Evolutionary conservation across 139 green algal species (phyloP).

Genomic region (Ostreobium quekettii): DNA sequence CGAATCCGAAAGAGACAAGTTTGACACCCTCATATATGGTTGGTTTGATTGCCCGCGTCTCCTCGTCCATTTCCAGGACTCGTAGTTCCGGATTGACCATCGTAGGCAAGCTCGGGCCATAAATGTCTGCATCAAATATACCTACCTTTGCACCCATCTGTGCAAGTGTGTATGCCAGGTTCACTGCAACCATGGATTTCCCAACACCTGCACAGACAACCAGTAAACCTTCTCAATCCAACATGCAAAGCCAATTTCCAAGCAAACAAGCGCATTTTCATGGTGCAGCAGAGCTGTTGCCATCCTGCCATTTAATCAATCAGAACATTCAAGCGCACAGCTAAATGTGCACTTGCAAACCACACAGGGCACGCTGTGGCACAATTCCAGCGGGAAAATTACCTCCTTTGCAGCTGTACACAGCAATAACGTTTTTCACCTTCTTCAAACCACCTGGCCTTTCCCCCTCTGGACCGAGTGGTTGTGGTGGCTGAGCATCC

Average conservation of each 20-base stretch:
- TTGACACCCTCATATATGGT: constrained; percentile 89
- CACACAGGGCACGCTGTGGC: not conserved
- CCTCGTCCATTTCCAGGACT: constrained; percentile 73
- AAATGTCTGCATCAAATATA: constrained; percentile 98
- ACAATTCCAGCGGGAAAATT: not conserved
- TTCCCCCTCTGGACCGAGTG: constrained; percentile 39
- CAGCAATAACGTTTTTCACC: constrained; percentile 89
- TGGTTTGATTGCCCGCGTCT: constrained; percentile 71
- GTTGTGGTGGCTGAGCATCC: constrained; percentile 59
- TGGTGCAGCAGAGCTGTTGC: not conserved
- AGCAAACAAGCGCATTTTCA: constrained; percentile 3
- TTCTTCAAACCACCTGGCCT: constrained; percentile 62
- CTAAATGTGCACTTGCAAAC: not conserved
- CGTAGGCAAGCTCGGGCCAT: constrained; percentile 89
- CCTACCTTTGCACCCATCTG: constrained; percentile 91
- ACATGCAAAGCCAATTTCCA: not conserved
- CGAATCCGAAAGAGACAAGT: constrained; percentile 95
- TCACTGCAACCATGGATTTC: constrained; percentile 93
- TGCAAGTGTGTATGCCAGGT: constrained; percentile 91
- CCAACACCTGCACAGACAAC: constrained; percentile 80
- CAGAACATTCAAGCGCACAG: not conserved
- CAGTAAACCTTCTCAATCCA: constrained; percentile 13
- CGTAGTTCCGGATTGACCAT: constrained; percentile 82
- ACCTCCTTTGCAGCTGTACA: constrained; percentile 77
- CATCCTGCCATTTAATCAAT: not conserved